phyloP scores from a whole-genome alignment of 176 grass and related monocot genomes.

The Rhynchospora breviuscula region DNA sequence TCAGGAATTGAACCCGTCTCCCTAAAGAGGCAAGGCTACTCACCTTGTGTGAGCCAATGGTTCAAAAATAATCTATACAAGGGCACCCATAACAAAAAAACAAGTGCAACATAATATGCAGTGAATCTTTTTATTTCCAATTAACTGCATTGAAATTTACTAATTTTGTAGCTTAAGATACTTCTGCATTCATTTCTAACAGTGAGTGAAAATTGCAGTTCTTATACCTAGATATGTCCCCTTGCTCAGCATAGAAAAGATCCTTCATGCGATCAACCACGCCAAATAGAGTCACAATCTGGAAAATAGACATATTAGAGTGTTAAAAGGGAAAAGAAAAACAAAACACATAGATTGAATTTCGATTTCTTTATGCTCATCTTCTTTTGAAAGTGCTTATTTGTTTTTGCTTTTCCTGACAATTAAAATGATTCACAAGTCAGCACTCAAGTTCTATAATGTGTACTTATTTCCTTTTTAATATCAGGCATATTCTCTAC shows the following conservation, averaged over 20 bases:
- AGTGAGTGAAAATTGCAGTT: not conserved
- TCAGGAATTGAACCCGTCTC: too few relatives aligned
- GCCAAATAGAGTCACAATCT: slow-evolving; percentile 75
- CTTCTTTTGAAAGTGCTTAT: not conserved
- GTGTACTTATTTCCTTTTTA: not conserved
- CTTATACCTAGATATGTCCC: slow-evolving; percentile 56
- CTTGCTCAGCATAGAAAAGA: slow-evolving; percentile 57
- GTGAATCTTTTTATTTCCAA: not conserved
- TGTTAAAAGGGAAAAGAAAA: not conserved
- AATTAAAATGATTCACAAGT: not conserved
- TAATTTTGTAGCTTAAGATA: not conserved
- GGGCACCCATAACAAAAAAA: not conserved
- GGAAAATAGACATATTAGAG: slow-evolving; percentile 22
- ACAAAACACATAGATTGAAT: not conserved
- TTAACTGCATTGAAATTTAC: not conserved
- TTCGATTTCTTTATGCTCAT: not conserved
- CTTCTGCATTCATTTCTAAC: not conserved
- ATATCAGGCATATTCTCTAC: not conserved
- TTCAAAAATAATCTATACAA: not conserved
- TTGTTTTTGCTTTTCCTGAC: not conserved
- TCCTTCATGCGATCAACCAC: slow-evolving; percentile 76
- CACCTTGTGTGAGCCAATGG: too few relatives aligned
- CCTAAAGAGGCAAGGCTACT: too few relatives aligned
- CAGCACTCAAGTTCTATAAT: not conserved
- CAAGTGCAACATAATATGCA: not conserved